Evolutionary conservation across 2,329 filamentous ascomycete species (phyloP), one percentile per base, ranked within the genome.

Genomic region (Aspergillus fructus): DNA sequence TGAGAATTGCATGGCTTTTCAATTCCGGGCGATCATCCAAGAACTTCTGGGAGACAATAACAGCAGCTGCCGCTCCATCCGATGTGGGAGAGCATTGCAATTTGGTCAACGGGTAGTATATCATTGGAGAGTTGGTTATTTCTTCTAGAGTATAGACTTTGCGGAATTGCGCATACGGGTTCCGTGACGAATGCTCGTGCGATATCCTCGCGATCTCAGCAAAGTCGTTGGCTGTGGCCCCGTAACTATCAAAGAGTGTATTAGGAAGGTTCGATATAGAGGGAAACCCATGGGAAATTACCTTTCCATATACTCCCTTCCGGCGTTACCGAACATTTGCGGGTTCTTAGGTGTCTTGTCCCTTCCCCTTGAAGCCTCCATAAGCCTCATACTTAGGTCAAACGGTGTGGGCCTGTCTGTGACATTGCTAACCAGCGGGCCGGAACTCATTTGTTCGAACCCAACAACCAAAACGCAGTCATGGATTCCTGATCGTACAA

Each of bases 401-500:
- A 85, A 89, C 2, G 93, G 92, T 70, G 89, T 93, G 64, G 87
- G 85, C 23, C 93, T 84, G 72, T 97, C n/a, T n/a, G n/a, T n/a
- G n/a, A n/a, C 93, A 65, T 93, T 88, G 79, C 90, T 97, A 79
- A 90, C 88, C 55, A 80, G 84, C 79, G 87, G 90, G n/a, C 93
- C 93, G 0, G 89, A 88, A 78, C 89, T 92, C 93, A 97, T 97
- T 85, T 97, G 97, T 83, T 97, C 94, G 68, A 97, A 97, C 4
- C 93, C 94, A 21, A 97, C 85, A 1, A 97, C 93, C 60, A 97
- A 79, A 17, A 96, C 87, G 71, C 91, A 96, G 75, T 96, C 90
- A 1, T 91, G 90, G 13, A 85, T 90, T 33, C 93, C 93, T 66
- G 90, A 83, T 6, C 85, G 82, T 66, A 97, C 87, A 73, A 96